Conservation (phyloP, 164 flowering plant genomes). For the Liquidambar formosana region DNA sequence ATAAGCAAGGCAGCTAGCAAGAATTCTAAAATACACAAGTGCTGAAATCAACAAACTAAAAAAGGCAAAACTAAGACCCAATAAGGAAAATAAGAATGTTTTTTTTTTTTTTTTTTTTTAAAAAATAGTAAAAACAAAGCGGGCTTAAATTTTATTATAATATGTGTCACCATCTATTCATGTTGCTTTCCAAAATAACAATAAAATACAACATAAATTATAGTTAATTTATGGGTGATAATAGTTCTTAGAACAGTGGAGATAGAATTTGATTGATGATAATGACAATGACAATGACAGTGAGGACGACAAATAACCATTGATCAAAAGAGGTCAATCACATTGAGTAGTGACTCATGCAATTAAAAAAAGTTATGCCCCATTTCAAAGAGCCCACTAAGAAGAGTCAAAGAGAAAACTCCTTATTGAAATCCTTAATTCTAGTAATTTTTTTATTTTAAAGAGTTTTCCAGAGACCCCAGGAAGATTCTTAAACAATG, state of each 20-base stretch:
- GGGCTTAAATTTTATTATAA: neutral
- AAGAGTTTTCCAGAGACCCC: too few relatives aligned
- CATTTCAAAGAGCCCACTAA: too few relatives aligned
- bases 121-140: neutral
- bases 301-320: neutral
- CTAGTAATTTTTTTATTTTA: too few relatives aligned
- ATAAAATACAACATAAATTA: neutral
- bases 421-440: too few relatives aligned
- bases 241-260: conserved; percentile 2
- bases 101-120: too few relatives aligned
- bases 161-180: neutral
- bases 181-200: neutral
- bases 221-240: neutral
- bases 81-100: conserved; percentile 6
- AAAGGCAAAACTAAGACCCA: neutral
- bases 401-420: too few relatives aligned
- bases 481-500: too few relatives aligned
- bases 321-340: neutral
- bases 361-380: too few relatives aligned
- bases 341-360: neutral
- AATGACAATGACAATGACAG: neutral
- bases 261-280: conserved; percentile 7
- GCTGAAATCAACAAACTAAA: neutral
- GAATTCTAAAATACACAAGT: too few relatives aligned
- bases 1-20: too few relatives aligned